Conservation (phyloP, 192 early-diverging fungal genomes). For the Diversispora epigaea region DNA sequence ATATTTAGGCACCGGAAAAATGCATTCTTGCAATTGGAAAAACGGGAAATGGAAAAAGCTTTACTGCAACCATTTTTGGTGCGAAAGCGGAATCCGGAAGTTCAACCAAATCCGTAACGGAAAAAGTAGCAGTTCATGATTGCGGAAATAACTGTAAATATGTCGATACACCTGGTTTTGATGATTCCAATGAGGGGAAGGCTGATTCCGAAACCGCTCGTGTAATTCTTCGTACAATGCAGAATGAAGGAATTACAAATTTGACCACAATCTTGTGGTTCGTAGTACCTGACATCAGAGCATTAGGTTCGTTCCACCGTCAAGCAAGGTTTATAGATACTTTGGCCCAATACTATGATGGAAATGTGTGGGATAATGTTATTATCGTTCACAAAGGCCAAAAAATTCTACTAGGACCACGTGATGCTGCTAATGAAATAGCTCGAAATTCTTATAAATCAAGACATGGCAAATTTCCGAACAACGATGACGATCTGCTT, state of each 20-base stretch:
- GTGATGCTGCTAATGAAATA: neutral
- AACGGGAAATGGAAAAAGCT: constrained; percentile 14
- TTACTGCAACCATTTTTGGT: constrained; percentile 31
- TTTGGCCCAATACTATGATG: constrained; percentile 5
- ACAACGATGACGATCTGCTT: neutral
- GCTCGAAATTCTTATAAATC: no score
- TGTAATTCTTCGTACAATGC: neutral
- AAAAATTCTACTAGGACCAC: neutral
- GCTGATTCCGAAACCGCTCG: constrained; percentile 2
- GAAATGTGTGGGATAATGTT: constrained; percentile 29
- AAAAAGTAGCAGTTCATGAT: constrained; percentile 8
- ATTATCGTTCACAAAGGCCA: constrained; percentile 27
- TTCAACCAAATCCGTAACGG: constrained; percentile 5
- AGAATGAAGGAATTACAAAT: neutral
- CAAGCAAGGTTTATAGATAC: constrained; percentile 28
- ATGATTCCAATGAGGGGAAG: constrained; percentile 18
- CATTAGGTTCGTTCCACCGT: neutral
- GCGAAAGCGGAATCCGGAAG: neutral
- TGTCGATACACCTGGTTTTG: constrained; percentile 25
- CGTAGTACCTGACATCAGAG: neutral
- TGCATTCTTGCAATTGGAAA: constrained; percentile 17
- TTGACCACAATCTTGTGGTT: constrained; percentile 29
- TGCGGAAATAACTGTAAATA: neutral
- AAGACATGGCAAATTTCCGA: neutral
- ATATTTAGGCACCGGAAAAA: neutral